Evolutionary conservation across 2,329 filamentous ascomycete genomes (phyloP).

Genomic region (Alternaria alternata): DNA sequence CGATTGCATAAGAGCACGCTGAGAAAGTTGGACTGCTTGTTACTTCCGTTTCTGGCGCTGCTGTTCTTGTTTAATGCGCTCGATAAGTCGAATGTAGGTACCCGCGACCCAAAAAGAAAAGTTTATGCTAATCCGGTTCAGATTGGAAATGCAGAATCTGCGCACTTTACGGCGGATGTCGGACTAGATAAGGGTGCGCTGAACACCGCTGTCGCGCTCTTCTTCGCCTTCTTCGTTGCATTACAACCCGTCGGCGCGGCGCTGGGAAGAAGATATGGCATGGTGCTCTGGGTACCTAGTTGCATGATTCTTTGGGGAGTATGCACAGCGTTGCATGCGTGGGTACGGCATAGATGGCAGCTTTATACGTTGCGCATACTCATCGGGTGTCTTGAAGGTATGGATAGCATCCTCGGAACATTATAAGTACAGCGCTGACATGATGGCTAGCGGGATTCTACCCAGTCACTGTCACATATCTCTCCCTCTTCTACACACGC

Average conservation of each 20-base stretch:
- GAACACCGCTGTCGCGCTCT: constrained; percentile 64
- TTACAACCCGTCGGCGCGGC: constrained; percentile 66
- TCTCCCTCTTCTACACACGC: constrained; percentile 66
- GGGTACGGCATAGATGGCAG: constrained; percentile 57
- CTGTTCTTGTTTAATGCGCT: constrained; percentile 63
- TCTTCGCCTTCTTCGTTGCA: constrained; percentile 67
- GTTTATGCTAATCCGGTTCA: constrained; percentile 13
- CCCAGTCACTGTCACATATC: constrained; percentile 65
- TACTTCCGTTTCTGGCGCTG: constrained; percentile 61
- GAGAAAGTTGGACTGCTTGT: constrained; percentile 59
- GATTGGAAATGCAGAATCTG: constrained; percentile 65
- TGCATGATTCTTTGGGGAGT: constrained; percentile 65
- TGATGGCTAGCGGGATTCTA: constrained; percentile 63
- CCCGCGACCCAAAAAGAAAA: not conserved
- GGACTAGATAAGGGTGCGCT: constrained; percentile 62
- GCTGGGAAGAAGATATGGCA: constrained; percentile 65
- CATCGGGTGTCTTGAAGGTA: constrained; percentile 59
- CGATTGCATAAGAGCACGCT: constrained; percentile 50
- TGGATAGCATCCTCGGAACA: constrained; percentile 1
- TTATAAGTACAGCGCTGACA: constrained; percentile 24
- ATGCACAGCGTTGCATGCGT: constrained; percentile 58
- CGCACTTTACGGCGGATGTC: constrained; percentile 66
- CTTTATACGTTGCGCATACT: constrained; percentile 56
- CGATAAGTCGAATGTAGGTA: constrained; percentile 58
- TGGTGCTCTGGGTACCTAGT: constrained; percentile 63